Base-by-base conservation (phyloP, 1,139 yeast species). In the Taiozyma sp. region DNA sequence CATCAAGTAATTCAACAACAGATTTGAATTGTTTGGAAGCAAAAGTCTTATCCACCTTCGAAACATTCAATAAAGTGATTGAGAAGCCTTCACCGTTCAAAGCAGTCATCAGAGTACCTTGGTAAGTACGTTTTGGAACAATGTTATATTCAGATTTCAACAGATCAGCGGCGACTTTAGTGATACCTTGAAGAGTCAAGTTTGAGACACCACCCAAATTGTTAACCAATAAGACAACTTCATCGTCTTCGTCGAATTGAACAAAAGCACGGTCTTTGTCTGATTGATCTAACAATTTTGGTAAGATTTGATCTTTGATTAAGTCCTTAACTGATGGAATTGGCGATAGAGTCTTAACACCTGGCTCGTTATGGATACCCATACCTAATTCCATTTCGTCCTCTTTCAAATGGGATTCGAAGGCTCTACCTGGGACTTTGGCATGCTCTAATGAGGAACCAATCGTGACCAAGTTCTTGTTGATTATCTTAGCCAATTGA, bases 301-400 rank as follows among this genome's bases (percentile, higher is more conserved):
- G 78, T 64, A 86, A 70, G 64, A 78, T 66, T 40, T 70, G 65
- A n/a, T 73, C 71, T 42, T 73, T 71, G 49, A 83, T 68, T 50
- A 88, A 69, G 1, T 75, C 76, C 42, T 79, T 82, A 47, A 86
- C 77, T 2, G 77, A 64, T 26, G 96, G 95, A 58, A 90, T 80
- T 43, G 95, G 93, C 21, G 80, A 75, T 45, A 86, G 68, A 58
- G 85, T 80, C 56, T 80, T 74, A 49, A 81, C 81, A 51, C 97
- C 97, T 0, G 97, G 95, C 65, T 91, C 98, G 63, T 91, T 91
- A 68, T 91, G 98, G 55, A 91, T 91, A 47, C 98, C 98, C 82
- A 91, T 85, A 29, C 98, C 98, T 56, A 91, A 75, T 68, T 91
- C 98, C 60, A 86, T 85, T 65, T 88, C 90, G 50, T 79, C 70